A percentile compares a stretch with the other conserved stretches of the same genome.
phyloP scores from a whole-genome alignment of 1,284 basidiomycete species.

The Tilletia caries region DNA sequence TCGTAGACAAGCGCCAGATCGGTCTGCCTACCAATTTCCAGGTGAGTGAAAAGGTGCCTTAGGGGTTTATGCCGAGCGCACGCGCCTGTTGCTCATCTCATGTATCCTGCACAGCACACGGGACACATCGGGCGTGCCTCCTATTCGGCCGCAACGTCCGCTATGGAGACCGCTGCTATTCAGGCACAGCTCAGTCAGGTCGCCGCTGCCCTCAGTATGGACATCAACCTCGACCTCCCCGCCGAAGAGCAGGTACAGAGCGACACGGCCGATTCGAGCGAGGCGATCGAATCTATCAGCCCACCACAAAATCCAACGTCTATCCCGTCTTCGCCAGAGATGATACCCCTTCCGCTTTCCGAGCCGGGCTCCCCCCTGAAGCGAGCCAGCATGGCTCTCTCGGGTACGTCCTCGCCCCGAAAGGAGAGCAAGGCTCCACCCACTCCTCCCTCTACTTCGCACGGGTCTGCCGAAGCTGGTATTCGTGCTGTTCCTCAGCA shows the following conservation, averaged over 20 bases:
- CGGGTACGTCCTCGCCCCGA: neutral
- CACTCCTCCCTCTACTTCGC: neutral
- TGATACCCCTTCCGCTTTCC: neutral
- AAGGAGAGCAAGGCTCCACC: neutral
- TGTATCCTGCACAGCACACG: neutral
- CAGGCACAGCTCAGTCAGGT: slow-evolving; percentile 6
- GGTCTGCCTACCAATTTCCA: slow-evolving; percentile 11
- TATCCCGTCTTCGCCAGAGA: neutral
- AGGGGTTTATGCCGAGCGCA: neutral
- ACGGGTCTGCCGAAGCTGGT: neutral
- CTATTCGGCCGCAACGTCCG: slow-evolving; percentile 1
- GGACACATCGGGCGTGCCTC: neutral
- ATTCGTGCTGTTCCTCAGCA: neutral
- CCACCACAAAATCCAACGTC: no score
- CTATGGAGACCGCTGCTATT: slow-evolving; percentile 1
- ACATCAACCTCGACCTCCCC: neutral
- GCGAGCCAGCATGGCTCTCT: neutral
- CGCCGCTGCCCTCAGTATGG: slow-evolving; percentile 4
- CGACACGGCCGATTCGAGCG: neutral
- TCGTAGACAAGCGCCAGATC: slow-evolving; percentile 7
- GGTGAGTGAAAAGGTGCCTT: neutral
- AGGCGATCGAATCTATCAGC: no score
- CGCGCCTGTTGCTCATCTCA: neutral
- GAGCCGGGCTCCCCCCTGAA: neutral
- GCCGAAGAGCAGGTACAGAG: neutral